Conservation (phyloP, 768 basidiomycete species). For the Gloeostereum incarnatum region DNA sequence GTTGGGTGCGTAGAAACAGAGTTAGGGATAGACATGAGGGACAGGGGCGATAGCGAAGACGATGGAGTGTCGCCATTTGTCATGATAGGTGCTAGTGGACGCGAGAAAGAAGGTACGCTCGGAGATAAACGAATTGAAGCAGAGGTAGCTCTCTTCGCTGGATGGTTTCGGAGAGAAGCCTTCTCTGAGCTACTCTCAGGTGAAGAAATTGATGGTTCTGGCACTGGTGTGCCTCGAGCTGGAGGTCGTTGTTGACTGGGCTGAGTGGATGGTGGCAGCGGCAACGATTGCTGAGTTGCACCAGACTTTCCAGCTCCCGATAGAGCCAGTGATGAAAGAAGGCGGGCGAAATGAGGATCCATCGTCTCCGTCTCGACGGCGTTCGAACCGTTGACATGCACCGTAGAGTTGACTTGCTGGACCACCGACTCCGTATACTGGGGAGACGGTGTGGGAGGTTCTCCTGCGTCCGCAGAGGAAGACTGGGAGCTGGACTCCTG, state of each 20-base stretch:
- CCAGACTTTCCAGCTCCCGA: slow-evolving; percentile 27
- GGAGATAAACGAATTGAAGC: too few species aligned
- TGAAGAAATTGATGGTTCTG: too few species aligned
- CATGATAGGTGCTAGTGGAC: too few species aligned
- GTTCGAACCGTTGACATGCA: slow-evolving; percentile 19
- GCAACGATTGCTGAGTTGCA: slow-evolving; percentile 7
- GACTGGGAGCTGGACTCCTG: slow-evolving; percentile 64
- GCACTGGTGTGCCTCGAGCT: too few species aligned
- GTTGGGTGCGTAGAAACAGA: too few species aligned
- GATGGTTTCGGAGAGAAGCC: too few species aligned
- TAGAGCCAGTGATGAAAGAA: slow-evolving; percentile 52
- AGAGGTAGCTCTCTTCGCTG: too few species aligned
- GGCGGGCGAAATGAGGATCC: slow-evolving; percentile 65
- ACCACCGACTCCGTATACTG: slow-evolving; percentile 35
- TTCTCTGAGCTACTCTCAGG: too few species aligned
- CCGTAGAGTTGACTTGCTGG: slow-evolving; percentile 20
- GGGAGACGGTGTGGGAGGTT: slow-evolving; percentile 58
- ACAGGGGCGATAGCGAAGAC: too few species aligned
- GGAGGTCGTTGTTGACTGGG: slow-evolving; percentile 10
- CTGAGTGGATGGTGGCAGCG: slow-evolving; percentile 8
- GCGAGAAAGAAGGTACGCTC: too few species aligned
- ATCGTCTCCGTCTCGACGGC: slow-evolving; percentile 25
- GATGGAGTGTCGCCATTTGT: too few species aligned
- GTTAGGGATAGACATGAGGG: too few species aligned
- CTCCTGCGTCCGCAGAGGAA: slow-evolving; percentile 50